A percentile compares a stretch with the other conserved stretches of the same genome.
phyloP scores from a whole-genome alignment of 2,329 filamentous ascomycete genomes.

The Fusarium dimerum region DNA sequence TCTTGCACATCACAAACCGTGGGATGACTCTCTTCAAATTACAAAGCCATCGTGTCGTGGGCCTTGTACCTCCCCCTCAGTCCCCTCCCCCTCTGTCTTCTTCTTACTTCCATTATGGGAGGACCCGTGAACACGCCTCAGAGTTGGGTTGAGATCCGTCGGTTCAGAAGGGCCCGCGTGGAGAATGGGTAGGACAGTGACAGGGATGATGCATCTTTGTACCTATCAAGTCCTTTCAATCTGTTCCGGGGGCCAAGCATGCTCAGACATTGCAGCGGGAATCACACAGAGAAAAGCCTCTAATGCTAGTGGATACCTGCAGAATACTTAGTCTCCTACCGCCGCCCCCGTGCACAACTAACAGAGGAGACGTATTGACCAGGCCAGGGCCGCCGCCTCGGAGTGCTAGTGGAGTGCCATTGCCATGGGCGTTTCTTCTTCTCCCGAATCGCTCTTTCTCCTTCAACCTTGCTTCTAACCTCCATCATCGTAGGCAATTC shows the following conservation, averaged over 20 bases:
- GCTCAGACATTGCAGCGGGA: not conserved
- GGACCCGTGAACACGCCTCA: constrained; percentile 36
- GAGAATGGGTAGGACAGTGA: constrained; percentile 36
- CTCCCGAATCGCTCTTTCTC: constrained; percentile 38
- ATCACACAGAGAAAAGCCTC: constrained; percentile 5
- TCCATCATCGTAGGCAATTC: constrained; percentile 32
- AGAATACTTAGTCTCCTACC: constrained; percentile 31
- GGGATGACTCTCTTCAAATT: not conserved
- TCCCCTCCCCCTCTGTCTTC: not conserved
- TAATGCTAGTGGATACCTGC: constrained; percentile 27
- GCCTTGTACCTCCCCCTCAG: not conserved
- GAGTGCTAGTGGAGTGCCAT: constrained; percentile 31
- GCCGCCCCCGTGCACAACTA: constrained; percentile 39
- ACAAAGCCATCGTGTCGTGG: not conserved
- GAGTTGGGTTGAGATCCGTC: constrained; percentile 41
- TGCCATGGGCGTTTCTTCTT: constrained; percentile 41
- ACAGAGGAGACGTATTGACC: constrained; percentile 35
- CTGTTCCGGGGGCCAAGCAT: constrained; percentile 1
- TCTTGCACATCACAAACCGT: not conserved
- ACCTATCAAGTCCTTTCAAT: constrained; percentile 33
- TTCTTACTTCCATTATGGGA: constrained; percentile 19
- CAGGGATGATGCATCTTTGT: constrained; percentile 36
- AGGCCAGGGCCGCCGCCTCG: constrained; percentile 39
- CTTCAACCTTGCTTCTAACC: constrained; percentile 35
- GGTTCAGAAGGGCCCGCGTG: constrained; percentile 39